Evolutionary conservation across 352 stramenopile genomes (phyloP), one percentile per base, ranked within the genome.

Genomic region (Globisporangium megalacanthum): DNA sequence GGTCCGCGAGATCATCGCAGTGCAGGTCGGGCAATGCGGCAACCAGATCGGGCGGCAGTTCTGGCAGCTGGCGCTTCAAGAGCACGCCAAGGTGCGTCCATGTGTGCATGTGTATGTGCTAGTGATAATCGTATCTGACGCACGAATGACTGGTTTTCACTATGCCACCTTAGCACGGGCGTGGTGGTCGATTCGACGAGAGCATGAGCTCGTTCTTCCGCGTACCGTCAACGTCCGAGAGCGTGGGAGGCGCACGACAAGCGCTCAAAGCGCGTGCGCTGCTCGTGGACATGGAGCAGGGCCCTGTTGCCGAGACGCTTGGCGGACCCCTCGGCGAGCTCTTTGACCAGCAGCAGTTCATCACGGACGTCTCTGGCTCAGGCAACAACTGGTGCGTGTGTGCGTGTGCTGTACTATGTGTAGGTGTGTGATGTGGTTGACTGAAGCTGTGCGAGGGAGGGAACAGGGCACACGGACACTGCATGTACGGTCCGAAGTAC

Each of bases 21-120:
- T 97, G 49, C 91, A 98, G 67, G 88, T 97, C 22, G 92, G 92
- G 22, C 92, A 98, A 77, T 97, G 89, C 70, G 92, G 92, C 53
- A 98, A 98, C 75, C 92, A 98, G 74, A 96, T 98, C 60, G 92
- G 92, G 4, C 72, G 82, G 8, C 73, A 88, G 70, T 98, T 98
- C 75, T 98, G 92, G 92, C 73, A 94, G 62, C 67, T 94, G 49
- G 84, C 83, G 22, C 76, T 97, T 41, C 73, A 88, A 49, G 92
- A 98, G 67, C 92, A 98, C 73, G 89, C 86, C 17, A 71, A 83
- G 62, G 75, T 83, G 56, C 25, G 25, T 29, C 25, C 25, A 29
- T 29, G 25, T 29, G 25, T 29, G 4, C 1, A 29, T 35, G 15
- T 36, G 17, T 36, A n/a, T 17, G 48, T 49, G 15, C 35, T 9